Conservation (phyloP, 257 asterid genomes). For the Capsicum baccatum region DNA sequence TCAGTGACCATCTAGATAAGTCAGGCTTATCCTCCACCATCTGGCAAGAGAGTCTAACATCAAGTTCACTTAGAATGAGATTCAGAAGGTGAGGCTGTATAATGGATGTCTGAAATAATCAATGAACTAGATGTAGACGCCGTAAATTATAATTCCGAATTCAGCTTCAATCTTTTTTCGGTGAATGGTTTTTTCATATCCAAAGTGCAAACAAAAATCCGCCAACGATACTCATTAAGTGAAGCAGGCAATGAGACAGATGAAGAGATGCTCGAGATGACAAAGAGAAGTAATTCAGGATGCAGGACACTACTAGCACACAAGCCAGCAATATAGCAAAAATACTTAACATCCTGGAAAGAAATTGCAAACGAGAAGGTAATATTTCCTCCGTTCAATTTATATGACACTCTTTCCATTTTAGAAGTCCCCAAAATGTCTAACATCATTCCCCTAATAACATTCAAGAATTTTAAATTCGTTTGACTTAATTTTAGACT, state of each 20-base stretch:
- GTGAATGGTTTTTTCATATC: not conserved
- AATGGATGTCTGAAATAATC: not conserved
- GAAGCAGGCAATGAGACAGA: not conserved
- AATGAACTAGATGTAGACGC: not conserved
- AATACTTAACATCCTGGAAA: not conserved
- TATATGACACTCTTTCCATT: not conserved
- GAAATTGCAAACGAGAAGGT: not conserved
- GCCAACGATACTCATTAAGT: not conserved
- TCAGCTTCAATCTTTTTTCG: not conserved
- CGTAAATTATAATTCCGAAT: not conserved
- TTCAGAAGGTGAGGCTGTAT: not conserved
- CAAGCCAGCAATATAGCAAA: not conserved
- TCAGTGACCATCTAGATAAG: constrained; percentile 84
- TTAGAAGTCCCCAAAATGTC: not conserved
- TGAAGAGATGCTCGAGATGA: not conserved
- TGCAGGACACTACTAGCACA: not conserved
- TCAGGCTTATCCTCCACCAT: constrained; percentile 91
- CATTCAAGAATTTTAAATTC: not conserved
- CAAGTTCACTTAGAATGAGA: constrained; percentile 28
- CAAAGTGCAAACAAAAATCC: constrained; percentile 9
- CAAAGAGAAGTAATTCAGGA: not conserved
- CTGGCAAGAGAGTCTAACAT: constrained; percentile 48
- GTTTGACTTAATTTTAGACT: not conserved
- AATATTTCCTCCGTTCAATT: not conserved
- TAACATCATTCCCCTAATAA: not conserved